These are phyloP conservation scores for Penstemon davidsonii DNA, from an alignment of 257 asterid genomes.

Conservation along the genomic window DNA sequence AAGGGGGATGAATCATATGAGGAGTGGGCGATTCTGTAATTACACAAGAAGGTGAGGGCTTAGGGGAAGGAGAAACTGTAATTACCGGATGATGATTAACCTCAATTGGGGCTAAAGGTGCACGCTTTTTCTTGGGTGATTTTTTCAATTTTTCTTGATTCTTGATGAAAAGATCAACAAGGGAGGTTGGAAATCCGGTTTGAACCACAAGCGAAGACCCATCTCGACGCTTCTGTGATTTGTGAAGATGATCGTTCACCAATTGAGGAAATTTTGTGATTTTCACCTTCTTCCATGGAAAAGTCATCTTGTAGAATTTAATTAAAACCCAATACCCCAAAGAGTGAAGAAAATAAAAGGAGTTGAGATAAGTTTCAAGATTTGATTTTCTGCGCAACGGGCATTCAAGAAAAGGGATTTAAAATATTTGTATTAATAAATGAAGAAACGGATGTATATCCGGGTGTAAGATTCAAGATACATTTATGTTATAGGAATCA, in stretches of 20 bases:
- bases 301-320: conserved; percentile 44
- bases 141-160: conserved; percentile 59
- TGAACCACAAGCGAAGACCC: conserved; percentile 69
- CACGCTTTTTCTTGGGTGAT: conserved; percentile 41
- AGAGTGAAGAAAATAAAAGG: background rate
- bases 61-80: conserved; percentile 12
- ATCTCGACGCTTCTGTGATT: conserved; percentile 57
- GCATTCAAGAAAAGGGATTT: too few relatives aligned
- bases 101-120: background rate
- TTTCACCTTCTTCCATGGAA: conserved; percentile 71
- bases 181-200: conserved; percentile 82
- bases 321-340: conserved; percentile 1
- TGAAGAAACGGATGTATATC: too few relatives aligned
- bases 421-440: too few relatives aligned
- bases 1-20: conserved; percentile 1
- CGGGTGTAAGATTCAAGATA: too few relatives aligned
- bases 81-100: conserved; percentile 8
- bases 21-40: conserved; percentile 11
- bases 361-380: background rate
- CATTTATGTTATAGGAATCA: too few relatives aligned
- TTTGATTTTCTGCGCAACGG: background rate
- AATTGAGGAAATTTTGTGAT: conserved; percentile 48
- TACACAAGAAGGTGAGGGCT: conserved; percentile 26
- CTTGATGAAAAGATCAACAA: conserved; percentile 74
- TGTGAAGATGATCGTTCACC: conserved; percentile 61